Base-by-base conservation (phyloP, 2,329 filamentous ascomycete species). In the Fusarium verticillioides region DNA sequence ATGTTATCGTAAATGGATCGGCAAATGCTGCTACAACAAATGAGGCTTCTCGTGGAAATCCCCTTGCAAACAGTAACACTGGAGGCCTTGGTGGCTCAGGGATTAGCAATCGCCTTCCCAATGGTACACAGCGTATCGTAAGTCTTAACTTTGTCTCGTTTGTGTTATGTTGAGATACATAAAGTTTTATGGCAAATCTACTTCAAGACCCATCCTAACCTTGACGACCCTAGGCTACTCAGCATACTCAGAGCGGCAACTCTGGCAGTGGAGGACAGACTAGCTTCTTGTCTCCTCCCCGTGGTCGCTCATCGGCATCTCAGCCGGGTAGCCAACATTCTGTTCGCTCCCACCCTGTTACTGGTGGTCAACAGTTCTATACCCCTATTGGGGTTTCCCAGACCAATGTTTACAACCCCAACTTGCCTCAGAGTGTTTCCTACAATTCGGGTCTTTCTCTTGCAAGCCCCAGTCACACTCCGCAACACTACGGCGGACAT, bases 391-490 rank as follows among this genome's bases (percentile, higher is more conserved):
- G 34, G 12, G 36, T 72, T 23, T 49, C 71, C 9, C 65, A 63
- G 40, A 60, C 47, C 34, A 63, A 62, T 18, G 67, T 52, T 4
- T 62, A 69, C 36, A 46, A 59, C 28, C 26, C 60, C 18, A 58
- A 61, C 8, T 46, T 75, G 10, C 68, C 68, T 8, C 73, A 72
- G 47, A 75, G 73, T 53, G 46, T 65, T 26, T 72, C 73, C 2
- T 69, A 62, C 42, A 72, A 54, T 43, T 62, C 50, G n/a, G 69
- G 71, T n/a, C 42, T 60, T 26, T 60, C 44, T 16, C 49, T 63
- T 34, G 62, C 60, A 37, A 78, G 74, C 53, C 75, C 76, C 18
- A 52, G 44, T 1, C 50, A 63, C 10, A 76, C 76, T 46, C 74
- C 76, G 8, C 63, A 66, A 21, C 75, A 74, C 28, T 34, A 66